These are phyloP conservation scores for Cenococcum geophilum DNA, from an alignment of 495 filamentous ascomycete genomes.

Conservation along the genomic window DNA sequence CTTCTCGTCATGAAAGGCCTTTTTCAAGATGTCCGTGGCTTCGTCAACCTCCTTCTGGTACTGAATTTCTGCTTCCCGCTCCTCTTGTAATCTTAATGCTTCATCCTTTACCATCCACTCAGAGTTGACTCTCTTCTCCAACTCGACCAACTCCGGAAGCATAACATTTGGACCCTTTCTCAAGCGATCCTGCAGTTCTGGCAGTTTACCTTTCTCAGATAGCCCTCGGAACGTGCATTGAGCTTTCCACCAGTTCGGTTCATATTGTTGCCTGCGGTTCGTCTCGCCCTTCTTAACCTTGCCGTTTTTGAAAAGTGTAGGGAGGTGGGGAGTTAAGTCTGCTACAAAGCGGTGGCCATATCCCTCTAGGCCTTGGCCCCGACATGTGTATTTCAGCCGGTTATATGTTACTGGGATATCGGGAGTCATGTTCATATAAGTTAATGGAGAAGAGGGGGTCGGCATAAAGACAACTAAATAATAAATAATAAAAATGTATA, in stretches of 20 bases:
- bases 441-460: too few species aligned
- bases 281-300: not conserved
- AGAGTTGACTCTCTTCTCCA: not conserved
- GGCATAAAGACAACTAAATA: too few species aligned
- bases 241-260: not conserved
- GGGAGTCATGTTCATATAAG: too few species aligned
- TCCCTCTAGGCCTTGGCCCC: too few species aligned
- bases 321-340: too few species aligned
- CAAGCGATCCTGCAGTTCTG: not conserved
- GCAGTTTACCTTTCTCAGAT: not conserved
- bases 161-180: not conserved
- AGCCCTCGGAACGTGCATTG: not conserved
- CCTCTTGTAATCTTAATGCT: not conserved
- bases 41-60: not conserved
- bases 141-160: not conserved
- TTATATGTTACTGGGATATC: too few species aligned
- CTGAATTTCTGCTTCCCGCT: not conserved
- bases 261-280: not conserved
- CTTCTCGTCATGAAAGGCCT: not conserved
- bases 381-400: too few species aligned
- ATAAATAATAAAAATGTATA: too few species aligned
- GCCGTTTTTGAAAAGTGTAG: not conserved
- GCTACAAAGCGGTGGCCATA: too few species aligned
- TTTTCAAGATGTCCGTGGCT: not conserved
- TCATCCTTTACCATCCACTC: not conserved